Base-by-base conservation (phyloP, 1,284 basidiomycete genomes). In the Boletus calvinii region DNA sequence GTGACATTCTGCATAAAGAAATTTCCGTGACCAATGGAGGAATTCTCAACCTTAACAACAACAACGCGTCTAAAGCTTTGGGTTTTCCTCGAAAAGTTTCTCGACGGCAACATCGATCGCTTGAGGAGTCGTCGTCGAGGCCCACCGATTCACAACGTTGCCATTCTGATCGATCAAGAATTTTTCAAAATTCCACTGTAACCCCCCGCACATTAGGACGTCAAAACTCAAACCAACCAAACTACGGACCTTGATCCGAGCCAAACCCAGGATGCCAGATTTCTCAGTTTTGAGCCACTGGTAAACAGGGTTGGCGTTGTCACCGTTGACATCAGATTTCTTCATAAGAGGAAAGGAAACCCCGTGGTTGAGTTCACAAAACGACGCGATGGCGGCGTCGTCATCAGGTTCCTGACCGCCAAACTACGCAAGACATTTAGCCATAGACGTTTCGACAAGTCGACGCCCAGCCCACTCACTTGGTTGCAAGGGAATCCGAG, bases 401-500 rank as follows among this genome's bases (percentile, higher is more conserved):
- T 78, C 74, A 20, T 79, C 85, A 1, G 90, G 90, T 64, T 93
- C 90, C 71, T 92, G 88, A 2, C 81, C 79, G 54, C 80, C 85
- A 59, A 90, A 90, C 85, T 89, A 55, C 39, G 41, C 30, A 36
- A 29, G 12, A 30, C 8, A 18, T 13, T 46, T 1, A 45, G 29
- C 18, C 13, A 20, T 18, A 29, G 6, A 18, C 6, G 2, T 24
- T 18, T n/a, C 17, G 22, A 30, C 34, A 29, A n/a, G 4, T 22
- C 22, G 4, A 5, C 4, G 2, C 8, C 4, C 11, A 8, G 24
- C 9, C n/a, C 9, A 60, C 76, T 56, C 54, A 91, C 91, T 76
- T 94, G 93, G 69, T 96, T 95, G 75, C 86, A 94, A 30, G 93
- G 93, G 77, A 95, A 95, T 2, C 94, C 93, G 52, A 96, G 77